Evolutionary conservation across 371 early-diverging fungal genomes (phyloP).

Genomic region (Actinomucor elegans): DNA sequence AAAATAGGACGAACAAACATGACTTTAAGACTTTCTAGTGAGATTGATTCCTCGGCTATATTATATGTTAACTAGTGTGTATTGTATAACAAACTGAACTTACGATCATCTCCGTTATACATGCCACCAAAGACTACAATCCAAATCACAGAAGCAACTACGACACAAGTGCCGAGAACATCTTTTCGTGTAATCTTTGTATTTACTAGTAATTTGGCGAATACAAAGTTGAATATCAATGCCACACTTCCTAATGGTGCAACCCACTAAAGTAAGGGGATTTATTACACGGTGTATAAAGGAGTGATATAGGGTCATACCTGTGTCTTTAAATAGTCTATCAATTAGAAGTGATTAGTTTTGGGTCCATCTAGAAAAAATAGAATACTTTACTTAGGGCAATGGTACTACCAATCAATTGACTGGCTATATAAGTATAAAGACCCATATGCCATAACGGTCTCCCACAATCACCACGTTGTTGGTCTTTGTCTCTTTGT

Average conservation of each 20-base stretch:
- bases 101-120: constrained; percentile 62
- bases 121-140: constrained; percentile 71
- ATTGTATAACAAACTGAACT: too few species aligned
- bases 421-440: constrained; percentile 64
- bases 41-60: constrained; percentile 55
- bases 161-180: constrained; percentile 66
- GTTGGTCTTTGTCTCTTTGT: constrained; percentile 35
- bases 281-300: too few species aligned
- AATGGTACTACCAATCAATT: constrained; percentile 67
- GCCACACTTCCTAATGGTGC: constrained; percentile 73
- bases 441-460: constrained; percentile 72
- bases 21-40: constrained; percentile 55
- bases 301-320: constrained; percentile 15
- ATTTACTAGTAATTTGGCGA: constrained; percentile 69
- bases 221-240: constrained; percentile 70
- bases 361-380: background rate
- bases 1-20: constrained; percentile 61
- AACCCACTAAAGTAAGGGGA: constrained; percentile 49
- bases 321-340: constrained; percentile 73
- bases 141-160: constrained; percentile 65
- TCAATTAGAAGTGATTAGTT: background rate
- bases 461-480: constrained; percentile 64
- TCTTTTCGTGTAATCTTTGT: constrained; percentile 66
- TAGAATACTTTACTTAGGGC: constrained; percentile 66
- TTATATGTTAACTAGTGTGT: background rate